Percentiles rank a stretch among this genome's conserved stretches.
These are phyloP conservation scores for Phytophthora sp. DNA, from an alignment of 352 stramenopile species.

Conservation along the genomic window DNA sequence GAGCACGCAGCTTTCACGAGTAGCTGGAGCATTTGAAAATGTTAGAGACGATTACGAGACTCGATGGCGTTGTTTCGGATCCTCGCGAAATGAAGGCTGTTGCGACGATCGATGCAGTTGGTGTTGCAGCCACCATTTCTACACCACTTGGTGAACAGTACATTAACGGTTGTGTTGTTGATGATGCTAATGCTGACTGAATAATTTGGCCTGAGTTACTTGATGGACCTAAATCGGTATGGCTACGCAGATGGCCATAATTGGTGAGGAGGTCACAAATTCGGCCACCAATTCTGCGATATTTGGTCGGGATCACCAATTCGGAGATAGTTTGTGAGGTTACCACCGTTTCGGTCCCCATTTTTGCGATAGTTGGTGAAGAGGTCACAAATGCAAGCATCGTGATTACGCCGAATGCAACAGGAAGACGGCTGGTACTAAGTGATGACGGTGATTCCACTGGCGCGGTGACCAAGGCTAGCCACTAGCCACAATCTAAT, in stretches of 20 bases:
- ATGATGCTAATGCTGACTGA: too few species aligned
- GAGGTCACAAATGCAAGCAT: neutral
- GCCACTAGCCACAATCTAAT: neutral
- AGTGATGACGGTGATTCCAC: neutral
- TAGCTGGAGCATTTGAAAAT: slow-evolving; percentile 5
- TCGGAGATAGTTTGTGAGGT: neutral
- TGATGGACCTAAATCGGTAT: too few species aligned
- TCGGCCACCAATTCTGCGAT: too few species aligned
- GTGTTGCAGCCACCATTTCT: neutral
- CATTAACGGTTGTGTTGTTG: too few species aligned
- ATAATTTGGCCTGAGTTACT: too few species aligned
- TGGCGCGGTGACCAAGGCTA: neutral
- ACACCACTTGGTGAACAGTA: too few species aligned
- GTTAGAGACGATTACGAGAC: neutral
- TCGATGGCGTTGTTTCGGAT: neutral
- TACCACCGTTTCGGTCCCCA: neutral
- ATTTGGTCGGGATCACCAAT: too few species aligned
- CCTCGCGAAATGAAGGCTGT: neutral
- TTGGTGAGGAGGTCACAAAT: too few species aligned
- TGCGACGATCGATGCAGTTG: neutral
- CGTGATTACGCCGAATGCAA: neutral
- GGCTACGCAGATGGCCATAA: too few species aligned
- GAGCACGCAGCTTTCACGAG: neutral
- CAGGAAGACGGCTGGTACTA: neutral
- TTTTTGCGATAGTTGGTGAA: neutral